Base-by-base conservation (phyloP, 2,329 filamentous ascomycete species). In the Blastomyces silverae region DNA sequence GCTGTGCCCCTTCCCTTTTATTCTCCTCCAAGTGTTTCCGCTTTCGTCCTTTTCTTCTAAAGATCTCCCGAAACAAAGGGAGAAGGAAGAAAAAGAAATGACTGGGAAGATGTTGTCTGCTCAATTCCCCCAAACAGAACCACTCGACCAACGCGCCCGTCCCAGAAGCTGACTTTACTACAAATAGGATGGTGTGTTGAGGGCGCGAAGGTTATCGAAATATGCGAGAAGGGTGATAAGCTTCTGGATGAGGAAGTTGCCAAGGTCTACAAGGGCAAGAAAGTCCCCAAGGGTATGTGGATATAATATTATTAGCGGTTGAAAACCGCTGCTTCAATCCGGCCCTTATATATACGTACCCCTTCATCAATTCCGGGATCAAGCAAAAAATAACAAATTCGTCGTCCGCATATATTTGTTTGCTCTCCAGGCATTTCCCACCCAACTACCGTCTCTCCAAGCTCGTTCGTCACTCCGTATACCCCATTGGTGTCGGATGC, bases 211-310 rank as follows among this genome's bases (percentile, higher is more conserved):
- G 91, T 97, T 74, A 85, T 97, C 72, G 88, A 91, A 73, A 86
- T 99, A 79, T 99, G 94, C 83, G 89, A 96, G 83, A 88, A 92
- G 83, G 94, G 94, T 71, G 94, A 99, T 82, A 89, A 92, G 84
- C 84, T 99, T 67, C 85, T 99, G 69, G 92, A 94, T 70, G 93
- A 96, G 75, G 94, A 97, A 80, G 84, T 96, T 64, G 80, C 85
- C 76, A 97, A 97, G 84, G 93, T 99, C 74, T 99, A 94, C 86
- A 92, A 96, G 78, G 93, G 92, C 80, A 97, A 97, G 85, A 97
- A 97, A 84, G 88, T 97, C 75, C 78, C 82, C 77, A 99, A 99
- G 85, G 94, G 90, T 90, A 74, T 70, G 82, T 80, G 56, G 10
- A 42, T 25, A 22, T 52, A 44, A 5, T n/a, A 37, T 52, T 15